Evolutionary conservation across 1,284 basidiomycete genomes (phyloP).

Genomic region (Cryptococcus hybrid): DNA sequence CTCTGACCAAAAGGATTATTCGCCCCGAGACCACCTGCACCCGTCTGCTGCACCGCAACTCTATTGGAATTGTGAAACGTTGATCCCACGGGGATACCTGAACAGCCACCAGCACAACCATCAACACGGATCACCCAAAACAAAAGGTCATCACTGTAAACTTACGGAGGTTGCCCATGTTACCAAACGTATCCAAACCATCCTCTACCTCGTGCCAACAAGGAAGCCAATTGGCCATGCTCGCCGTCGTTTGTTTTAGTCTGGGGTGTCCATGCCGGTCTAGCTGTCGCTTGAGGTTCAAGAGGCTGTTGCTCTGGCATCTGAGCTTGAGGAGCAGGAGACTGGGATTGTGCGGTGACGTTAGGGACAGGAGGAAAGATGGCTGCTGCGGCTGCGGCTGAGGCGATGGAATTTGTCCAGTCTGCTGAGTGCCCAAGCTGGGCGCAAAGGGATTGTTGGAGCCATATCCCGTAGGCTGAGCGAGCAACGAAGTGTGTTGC

Average conservation of each 20-base stretch:
- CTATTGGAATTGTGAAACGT: conserved; percentile 55
- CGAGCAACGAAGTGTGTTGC: conserved; percentile 52
- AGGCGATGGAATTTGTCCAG: conserved; percentile 38
- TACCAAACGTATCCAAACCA: conserved; percentile 92
- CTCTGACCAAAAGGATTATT: conserved; percentile 73
- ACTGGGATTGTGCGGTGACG: conserved; percentile 19
- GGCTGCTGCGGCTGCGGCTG: conserved; percentile 50
- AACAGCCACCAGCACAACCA: not conserved
- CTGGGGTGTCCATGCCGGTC: conserved; percentile 37
- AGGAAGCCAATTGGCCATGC: conserved; percentile 69
- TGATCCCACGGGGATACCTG: conserved; percentile 67
- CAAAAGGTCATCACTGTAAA: conserved; percentile 16
- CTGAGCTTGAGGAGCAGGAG: conserved; percentile 17
- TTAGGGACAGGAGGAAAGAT: conserved; percentile 32
- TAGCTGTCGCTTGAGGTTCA: conserved; percentile 25
- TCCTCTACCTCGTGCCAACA: conserved; percentile 78
- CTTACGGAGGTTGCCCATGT: conserved; percentile 72
- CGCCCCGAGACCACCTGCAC: conserved; percentile 39
- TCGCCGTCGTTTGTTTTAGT: conserved; percentile 59
- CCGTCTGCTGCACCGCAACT: conserved; percentile 60
- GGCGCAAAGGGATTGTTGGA: conserved; percentile 93
- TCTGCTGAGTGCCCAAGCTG: conserved; percentile 40
- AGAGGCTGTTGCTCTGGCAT: conserved; percentile 24
- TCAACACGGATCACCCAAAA: not conserved
- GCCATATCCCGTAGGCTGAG: conserved; percentile 64